Conservation (phyloP, 1,284 basidiomycete species). For the Ganoderma meredithae region DNA sequence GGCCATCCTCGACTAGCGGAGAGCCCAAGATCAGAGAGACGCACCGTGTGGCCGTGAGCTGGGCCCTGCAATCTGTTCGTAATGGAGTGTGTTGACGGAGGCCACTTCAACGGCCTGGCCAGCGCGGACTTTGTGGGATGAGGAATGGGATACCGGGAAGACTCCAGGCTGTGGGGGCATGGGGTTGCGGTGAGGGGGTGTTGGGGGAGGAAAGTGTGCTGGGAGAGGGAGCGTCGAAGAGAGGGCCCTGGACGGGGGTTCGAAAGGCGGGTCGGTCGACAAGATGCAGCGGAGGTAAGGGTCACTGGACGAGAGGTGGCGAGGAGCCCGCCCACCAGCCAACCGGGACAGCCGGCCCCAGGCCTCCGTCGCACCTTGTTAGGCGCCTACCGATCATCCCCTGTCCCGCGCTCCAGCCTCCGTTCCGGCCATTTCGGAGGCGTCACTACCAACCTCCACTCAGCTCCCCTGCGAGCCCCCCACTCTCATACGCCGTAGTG, state of each 20-base stretch:
- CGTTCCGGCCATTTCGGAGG: neutral
- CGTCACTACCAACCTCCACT: neutral
- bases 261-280: neutral
- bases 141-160: constrained; percentile 55
- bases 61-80: constrained; percentile 48
- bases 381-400: constrained; percentile 16
- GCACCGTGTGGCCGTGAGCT: constrained; percentile 50
- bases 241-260: neutral
- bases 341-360: constrained; percentile 15
- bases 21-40: constrained; percentile 8
- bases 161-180: constrained; percentile 64
- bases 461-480: too few species aligned
- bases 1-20: too few species aligned
- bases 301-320: constrained; percentile 1
- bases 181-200: constrained; percentile 1
- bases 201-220: neutral
- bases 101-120: constrained; percentile 32
- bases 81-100: constrained; percentile 37
- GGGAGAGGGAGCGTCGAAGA: neutral
- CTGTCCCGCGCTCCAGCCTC: neutral
- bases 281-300: neutral
- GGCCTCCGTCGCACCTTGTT: constrained; percentile 7
- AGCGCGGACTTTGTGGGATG: constrained; percentile 49
- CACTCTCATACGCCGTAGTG: too few species aligned
- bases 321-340: neutral